Conservation (phyloP, 2,329 filamentous ascomycete genomes). For the Verticillium longisporum region DNA sequence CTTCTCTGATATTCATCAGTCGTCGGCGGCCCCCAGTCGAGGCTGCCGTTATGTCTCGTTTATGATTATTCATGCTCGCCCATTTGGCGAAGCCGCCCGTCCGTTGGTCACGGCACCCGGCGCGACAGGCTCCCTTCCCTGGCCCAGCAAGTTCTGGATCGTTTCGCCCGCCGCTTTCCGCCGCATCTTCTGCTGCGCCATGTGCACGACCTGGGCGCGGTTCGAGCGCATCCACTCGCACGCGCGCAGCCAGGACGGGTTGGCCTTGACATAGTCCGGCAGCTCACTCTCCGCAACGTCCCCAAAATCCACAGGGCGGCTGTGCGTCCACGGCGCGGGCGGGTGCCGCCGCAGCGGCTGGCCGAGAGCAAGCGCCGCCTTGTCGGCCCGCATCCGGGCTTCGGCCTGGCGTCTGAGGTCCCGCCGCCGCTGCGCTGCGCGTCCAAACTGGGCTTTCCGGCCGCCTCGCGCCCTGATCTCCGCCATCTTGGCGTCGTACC, state of each 20-base stretch:
- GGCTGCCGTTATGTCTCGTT: no score
- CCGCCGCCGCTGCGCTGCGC: constrained; percentile 29
- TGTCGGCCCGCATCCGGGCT: background rate
- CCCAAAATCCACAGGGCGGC: constrained; percentile 25
- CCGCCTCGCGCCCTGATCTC: constrained; percentile 43
- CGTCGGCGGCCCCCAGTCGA: background rate
- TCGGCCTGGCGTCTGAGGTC: constrained; percentile 19
- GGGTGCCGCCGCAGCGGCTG: constrained; percentile 7
- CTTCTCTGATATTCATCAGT: background rate
- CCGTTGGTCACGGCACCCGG: no score
- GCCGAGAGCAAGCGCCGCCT: background rate
- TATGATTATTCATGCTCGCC: background rate
- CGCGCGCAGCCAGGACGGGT: constrained; percentile 37
- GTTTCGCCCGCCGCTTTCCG: background rate
- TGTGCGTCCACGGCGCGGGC: constrained; percentile 21
- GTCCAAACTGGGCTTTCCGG: constrained; percentile 45
- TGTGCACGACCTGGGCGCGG: background rate
- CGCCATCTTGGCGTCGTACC: constrained; percentile 37
- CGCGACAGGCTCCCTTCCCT: background rate
- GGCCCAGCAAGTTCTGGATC: background rate
- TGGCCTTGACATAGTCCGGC: constrained; percentile 34
- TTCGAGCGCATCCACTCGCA: constrained; percentile 28
- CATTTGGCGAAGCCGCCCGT: no score
- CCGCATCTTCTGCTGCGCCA: background rate
- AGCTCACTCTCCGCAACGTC: constrained; percentile 30